These are phyloP conservation scores for Beauveria sp. DNA, from an alignment of 2,329 filamentous ascomycete species.

Conservation along the genomic window DNA sequence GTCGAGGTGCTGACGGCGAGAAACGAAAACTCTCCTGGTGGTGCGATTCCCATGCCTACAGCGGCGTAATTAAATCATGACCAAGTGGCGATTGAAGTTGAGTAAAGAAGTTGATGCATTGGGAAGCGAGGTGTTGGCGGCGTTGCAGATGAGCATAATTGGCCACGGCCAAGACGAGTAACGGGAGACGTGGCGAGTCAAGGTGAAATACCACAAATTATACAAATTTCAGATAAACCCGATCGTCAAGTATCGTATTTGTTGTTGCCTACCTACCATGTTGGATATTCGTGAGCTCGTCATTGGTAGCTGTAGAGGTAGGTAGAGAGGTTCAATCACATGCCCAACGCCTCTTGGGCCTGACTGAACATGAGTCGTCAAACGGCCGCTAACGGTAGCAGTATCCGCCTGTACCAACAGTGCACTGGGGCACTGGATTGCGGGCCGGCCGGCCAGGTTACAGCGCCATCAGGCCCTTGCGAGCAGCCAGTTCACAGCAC, in stretches of 20 bases:
- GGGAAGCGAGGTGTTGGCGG: constrained; percentile 10
- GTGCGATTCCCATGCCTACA: constrained; percentile 53
- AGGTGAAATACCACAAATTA: background rate
- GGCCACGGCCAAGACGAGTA: background rate
- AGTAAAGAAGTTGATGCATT: constrained; percentile 1
- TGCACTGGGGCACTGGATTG: no score
- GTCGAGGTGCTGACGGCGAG: constrained; percentile 76
- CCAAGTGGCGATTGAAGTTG: background rate
- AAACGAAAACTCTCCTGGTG: constrained; percentile 65
- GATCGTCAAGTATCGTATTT: no score
- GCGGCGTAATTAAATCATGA: constrained; percentile 14
- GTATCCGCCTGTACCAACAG: no score
- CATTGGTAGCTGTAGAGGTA: background rate
- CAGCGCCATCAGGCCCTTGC: background rate
- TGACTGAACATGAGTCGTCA: no score
- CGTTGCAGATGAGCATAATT: background rate
- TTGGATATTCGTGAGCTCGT: background rate
- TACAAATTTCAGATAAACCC: background rate
- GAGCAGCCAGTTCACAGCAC: background rate
- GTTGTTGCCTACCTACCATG: background rate
- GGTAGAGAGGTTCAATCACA: background rate
- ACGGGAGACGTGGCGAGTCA: background rate
- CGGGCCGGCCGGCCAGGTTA: no score
- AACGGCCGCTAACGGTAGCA: background rate
- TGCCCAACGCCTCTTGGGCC: background rate